Base-by-base conservation (phyloP, 805 yeast species). In the Hanseniaspora taiwanica region DNA sequence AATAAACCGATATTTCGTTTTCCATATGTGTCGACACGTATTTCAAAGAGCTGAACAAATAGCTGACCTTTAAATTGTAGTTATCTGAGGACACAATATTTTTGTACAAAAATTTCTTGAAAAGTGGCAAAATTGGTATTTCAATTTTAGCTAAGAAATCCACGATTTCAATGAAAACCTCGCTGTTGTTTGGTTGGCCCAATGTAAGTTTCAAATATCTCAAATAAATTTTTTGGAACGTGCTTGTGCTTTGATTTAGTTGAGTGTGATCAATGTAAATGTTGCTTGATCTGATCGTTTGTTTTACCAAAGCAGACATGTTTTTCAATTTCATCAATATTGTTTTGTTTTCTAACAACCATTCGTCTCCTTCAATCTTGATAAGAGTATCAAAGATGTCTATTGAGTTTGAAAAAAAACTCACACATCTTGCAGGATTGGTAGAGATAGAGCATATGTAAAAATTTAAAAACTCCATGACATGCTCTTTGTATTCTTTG, bases 221-320 rank as follows among this genome's bases (percentile, higher is more conserved):
- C 6, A 73, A 63, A 42, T 69, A 69, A 1, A 75, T 42, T 0
- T 40, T 36, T 54, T 83, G 89, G 36, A 83, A 64, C 40, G 71
- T 76, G 19, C 69, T 69, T 20, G 81, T 62, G 0, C 91, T 76
- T 52, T 81, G 86, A 25, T 72, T 78, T 3, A 83, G 66, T 52
- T 81, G 83, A 52, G 86, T 71, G 44, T 78, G 83, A 16, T 59
- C 64, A 36, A 56, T 49, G 39, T 56, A 55, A 37, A 58, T 56
- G 1, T 46, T 37, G 29, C 53, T 54, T 21, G 49, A 50, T 12
- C 46, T 45, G 8, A 56, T 51, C 3, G 55, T 50, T n/a, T 45
- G 40, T 9, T 53, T 33, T 2, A 58, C 53, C 14, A 52, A 35
- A 9, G 37, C 41, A 13, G 58, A 46, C 58, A 59, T 55, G 7